Percentiles rank a stretch among this genome's conserved stretches.
Evolutionary conservation across 176 grass and related monocot species (phyloP).

Genomic region (Cenchrus purpureus): DNA sequence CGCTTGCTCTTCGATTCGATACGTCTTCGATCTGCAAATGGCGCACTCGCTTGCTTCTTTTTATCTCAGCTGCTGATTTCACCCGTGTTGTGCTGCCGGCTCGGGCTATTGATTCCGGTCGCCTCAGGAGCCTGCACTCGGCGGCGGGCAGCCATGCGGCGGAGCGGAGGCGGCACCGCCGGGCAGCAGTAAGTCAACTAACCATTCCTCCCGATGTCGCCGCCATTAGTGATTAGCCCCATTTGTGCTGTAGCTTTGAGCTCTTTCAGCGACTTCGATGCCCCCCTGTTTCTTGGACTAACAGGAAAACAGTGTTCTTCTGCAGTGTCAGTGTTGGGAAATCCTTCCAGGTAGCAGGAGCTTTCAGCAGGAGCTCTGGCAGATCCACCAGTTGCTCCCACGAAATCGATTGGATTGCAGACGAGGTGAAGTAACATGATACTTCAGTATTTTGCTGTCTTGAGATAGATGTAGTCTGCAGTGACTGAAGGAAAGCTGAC

Average conservation of each 20-base stretch:
- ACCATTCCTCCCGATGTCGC: neutral
- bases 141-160: slow-evolving; percentile 8
- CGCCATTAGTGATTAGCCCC: neutral
- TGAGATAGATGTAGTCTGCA: neutral
- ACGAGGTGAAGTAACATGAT: neutral
- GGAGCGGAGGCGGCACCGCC: neutral
- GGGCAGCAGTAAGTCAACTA: neutral
- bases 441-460: neutral
- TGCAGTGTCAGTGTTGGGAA: no score
- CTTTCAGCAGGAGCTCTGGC: slow-evolving; percentile 4
- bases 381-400: neutral
- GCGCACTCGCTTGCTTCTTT: neutral
- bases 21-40: neutral
- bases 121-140: neutral
- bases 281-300: slow-evolving; percentile 2
- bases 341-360: neutral
- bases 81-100: neutral
- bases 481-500: neutral
- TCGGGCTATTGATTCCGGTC: neutral
- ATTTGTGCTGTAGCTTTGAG: neutral
- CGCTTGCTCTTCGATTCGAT: neutral
- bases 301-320: neutral
- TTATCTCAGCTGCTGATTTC: neutral
- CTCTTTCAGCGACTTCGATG: no score
- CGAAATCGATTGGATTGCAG: slow-evolving; percentile 23